A percentile compares a stretch with the other conserved stretches of the same genome.
Evolutionary conservation across 2,329 filamentous ascomycete genomes (phyloP).

Genomic region (Lecanicillium sp.): DNA sequence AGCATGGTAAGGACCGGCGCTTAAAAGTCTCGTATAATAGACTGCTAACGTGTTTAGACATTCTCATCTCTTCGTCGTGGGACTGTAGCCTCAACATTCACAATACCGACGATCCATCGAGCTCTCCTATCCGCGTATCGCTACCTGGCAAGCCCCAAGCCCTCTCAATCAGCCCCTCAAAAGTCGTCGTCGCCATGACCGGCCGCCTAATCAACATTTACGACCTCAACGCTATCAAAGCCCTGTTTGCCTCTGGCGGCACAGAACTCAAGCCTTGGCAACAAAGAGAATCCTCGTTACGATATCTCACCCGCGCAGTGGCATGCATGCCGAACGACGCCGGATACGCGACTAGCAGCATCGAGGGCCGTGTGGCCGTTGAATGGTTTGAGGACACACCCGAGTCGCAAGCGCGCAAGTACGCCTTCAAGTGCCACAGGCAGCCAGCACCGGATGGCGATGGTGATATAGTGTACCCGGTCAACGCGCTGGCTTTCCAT

Average conservation of each 20-base stretch:
- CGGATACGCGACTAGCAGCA: constrained; percentile 85
- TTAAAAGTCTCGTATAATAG: not conserved
- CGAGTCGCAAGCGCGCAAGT: constrained; percentile 85
- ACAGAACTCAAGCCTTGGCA: constrained; percentile 72
- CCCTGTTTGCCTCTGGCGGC: constrained; percentile 38
- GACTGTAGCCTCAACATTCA: constrained; percentile 85
- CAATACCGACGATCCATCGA: constrained; percentile 45
- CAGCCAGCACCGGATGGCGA: constrained; percentile 57
- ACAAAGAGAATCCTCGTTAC: constrained; percentile 83
- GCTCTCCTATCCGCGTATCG: constrained; percentile 52
- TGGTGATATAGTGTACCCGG: constrained; percentile 79
- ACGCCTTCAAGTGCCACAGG: constrained; percentile 97
- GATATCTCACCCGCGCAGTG: constrained; percentile 90
- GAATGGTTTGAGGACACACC: constrained; percentile 93
- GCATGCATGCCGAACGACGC: constrained; percentile 95
- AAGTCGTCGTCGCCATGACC: constrained; percentile 92
- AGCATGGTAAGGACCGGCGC: constrained; percentile 48
- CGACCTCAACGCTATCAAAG: constrained; percentile 63
- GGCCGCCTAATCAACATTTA: constrained; percentile 92
- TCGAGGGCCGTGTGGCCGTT: constrained; percentile 91
- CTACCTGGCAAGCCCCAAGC: constrained; percentile 87
- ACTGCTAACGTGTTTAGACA: constrained; percentile 30
- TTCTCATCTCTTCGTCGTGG: constrained; percentile 89
- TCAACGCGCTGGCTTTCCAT: constrained; percentile 85
- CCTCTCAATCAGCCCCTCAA: constrained; percentile 65